phyloP scores from a whole-genome alignment of 768 basidiomycete species.

The Amanita pseudoporphyria region DNA sequence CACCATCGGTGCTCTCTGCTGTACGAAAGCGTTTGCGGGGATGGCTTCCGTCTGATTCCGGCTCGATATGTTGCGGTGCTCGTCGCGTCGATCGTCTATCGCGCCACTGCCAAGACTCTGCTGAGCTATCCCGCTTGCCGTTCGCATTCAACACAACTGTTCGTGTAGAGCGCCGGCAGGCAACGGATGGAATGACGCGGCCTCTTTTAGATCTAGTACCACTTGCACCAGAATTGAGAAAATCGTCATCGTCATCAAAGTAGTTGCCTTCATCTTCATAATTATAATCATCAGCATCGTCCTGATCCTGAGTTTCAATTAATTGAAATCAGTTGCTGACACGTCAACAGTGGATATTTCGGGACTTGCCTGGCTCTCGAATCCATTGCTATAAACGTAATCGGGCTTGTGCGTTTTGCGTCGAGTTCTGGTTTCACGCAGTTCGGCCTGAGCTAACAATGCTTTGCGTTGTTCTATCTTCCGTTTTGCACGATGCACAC shows the following conservation, averaged over 20 bases:
- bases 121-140: conserved; percentile 42
- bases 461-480: conserved; percentile 60
- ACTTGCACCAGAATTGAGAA: conserved; percentile 29
- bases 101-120: conserved; percentile 56
- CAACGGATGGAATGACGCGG: conserved; percentile 21
- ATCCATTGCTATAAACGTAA: conserved; percentile 67
- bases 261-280: conserved; percentile 55
- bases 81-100: conserved; percentile 66
- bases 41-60: conserved; percentile 38
- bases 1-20: conserved; percentile 58
- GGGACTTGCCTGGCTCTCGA: conserved; percentile 54
- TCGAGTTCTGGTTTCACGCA: conserved; percentile 72
- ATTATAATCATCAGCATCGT: conserved; percentile 54
- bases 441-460: conserved; percentile 63
- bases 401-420: conserved; percentile 64
- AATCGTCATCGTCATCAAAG: conserved; percentile 41
- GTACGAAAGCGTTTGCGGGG: conserved; percentile 66
- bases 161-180: conserved; percentile 47
- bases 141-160: conserved; percentile 37
- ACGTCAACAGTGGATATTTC: not conserved
- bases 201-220: conserved; percentile 32
- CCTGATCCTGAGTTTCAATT: conserved; percentile 33
- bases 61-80: conserved; percentile 42
- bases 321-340: conserved; percentile 17
- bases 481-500: conserved; percentile 58